phyloP scores from a whole-genome alignment of 2,329 filamentous ascomycete genomes.

The Aspergillus quadrilineatus region DNA sequence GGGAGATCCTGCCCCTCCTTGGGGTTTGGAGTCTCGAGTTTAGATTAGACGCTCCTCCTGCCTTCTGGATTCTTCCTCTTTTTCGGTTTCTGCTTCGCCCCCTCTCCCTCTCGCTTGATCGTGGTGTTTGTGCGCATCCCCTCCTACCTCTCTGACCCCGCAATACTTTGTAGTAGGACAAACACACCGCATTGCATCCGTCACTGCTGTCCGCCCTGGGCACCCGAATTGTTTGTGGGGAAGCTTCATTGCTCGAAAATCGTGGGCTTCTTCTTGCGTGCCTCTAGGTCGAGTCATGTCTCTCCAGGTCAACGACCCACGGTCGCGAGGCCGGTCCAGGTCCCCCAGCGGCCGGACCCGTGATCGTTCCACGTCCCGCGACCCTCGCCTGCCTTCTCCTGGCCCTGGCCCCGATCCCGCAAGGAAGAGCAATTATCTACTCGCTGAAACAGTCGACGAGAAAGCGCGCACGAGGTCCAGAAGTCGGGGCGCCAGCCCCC shows the following conservation, averaged over 20 bases:
- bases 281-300: conserved; percentile 27
- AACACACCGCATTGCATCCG: not conserved
- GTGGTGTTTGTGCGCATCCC: not conserved
- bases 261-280: not conserved
- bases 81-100: not conserved
- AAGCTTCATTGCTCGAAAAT: conserved; percentile 1
- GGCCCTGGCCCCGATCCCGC: conserved; percentile 29
- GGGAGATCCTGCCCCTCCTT: not conserved
- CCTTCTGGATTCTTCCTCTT: conserved; percentile 1
- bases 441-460: conserved; percentile 30
- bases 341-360: conserved; percentile 43
- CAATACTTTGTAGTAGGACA: not conserved
- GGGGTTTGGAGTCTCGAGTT: not conserved
- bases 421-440: conserved; percentile 26
- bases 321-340: conserved; percentile 46
- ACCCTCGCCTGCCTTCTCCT: conserved; percentile 35
- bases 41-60: not conserved
- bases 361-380: conserved; percentile 46
- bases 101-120: not conserved
- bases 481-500: conserved; percentile 20
- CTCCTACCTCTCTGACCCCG: not conserved
- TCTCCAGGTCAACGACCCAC: conserved; percentile 42
- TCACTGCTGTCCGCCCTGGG: not conserved
- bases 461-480: conserved; percentile 23
- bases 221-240: not conserved